A percentile compares a stretch with the other conserved stretches of the same genome.
phyloP scores from a whole-genome alignment of 257 asterid genomes.

The Catharanthus roseus region DNA sequence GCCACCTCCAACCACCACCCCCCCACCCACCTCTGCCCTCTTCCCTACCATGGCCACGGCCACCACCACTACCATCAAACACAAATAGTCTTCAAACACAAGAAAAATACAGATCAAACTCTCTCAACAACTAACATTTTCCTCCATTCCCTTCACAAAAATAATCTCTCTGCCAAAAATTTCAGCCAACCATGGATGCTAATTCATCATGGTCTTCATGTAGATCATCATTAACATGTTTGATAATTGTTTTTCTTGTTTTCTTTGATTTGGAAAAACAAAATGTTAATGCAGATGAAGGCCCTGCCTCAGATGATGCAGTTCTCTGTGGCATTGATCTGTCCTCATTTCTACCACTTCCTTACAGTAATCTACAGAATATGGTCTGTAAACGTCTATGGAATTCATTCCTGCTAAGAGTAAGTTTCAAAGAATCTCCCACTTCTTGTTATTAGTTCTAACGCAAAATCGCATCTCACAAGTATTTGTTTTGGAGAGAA shows the following conservation, averaged over 20 bases:
- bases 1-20: constrained; percentile 77
- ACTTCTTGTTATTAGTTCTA: background rate
- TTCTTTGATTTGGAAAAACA: constrained; percentile 19
- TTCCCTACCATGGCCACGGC: constrained; percentile 16
- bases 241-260: constrained; percentile 13
- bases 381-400: constrained; percentile 84
- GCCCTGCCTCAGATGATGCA: constrained; percentile 18
- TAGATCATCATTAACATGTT: background rate
- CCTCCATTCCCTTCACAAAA: constrained; percentile 9
- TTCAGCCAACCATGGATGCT: constrained; percentile 32
- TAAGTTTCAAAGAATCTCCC: constrained; percentile 20
- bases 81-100: constrained; percentile 11
- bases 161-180: constrained; percentile 4
- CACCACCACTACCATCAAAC: background rate
- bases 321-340: constrained; percentile 54
- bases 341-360: constrained; percentile 69
- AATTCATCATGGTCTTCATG: constrained; percentile 23
- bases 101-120: constrained; percentile 4
- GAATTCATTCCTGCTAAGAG: constrained; percentile 77
- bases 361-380: constrained; percentile 52
- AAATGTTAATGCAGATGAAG: constrained; percentile 19
- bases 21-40: too few relatives aligned
- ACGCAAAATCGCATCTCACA: too few relatives aligned
- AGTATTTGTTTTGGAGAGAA: too few relatives aligned
- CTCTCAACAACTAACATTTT: constrained; percentile 2